Evolutionary conservation across 352 stramenopile species (phyloP).

Genomic region (Pythium apleroticum): DNA sequence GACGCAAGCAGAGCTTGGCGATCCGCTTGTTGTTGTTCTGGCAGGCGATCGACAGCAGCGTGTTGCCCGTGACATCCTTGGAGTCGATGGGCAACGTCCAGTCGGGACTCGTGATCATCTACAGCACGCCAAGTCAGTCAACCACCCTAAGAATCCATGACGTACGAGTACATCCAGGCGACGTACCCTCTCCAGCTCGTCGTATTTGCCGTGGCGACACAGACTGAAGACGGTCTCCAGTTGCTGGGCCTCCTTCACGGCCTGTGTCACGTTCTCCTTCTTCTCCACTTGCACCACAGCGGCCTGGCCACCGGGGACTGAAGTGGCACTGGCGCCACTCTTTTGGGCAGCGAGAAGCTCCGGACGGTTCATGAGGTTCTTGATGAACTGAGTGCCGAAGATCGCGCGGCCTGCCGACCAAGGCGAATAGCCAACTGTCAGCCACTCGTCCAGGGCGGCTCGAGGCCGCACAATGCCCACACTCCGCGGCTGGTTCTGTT

Average conservation of each 20-base stretch:
- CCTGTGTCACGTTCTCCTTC: slow-evolving; percentile 75
- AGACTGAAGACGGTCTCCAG: slow-evolving; percentile 90
- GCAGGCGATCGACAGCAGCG: slow-evolving; percentile 90
- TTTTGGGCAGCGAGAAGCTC: slow-evolving; percentile 44
- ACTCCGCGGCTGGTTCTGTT: slow-evolving; percentile 76
- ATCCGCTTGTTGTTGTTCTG: slow-evolving; percentile 98
- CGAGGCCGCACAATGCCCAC: slow-evolving; percentile 89
- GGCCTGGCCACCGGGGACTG: not conserved
- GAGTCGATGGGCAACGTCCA: slow-evolving; percentile 90
- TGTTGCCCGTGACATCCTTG: slow-evolving; percentile 92
- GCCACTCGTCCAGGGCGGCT: slow-evolving; percentile 87
- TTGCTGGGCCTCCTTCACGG: slow-evolving; percentile 83
- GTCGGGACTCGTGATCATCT: slow-evolving; percentile 90
- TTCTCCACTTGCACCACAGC: slow-evolving; percentile 38
- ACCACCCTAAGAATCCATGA: slow-evolving; percentile 26
- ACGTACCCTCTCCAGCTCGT: slow-evolving; percentile 74
- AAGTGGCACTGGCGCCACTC: not conserved
- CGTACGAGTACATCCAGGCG: not conserved
- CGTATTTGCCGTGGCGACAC: slow-evolving; percentile 89
- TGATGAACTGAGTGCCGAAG: slow-evolving; percentile 66
- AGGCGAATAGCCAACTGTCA: slow-evolving; percentile 88
- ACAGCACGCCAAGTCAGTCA: not conserved
- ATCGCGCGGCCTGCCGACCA: slow-evolving; percentile 81
- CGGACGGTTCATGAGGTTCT: slow-evolving; percentile 54
- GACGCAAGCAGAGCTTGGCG: slow-evolving; percentile 91